These are phyloP conservation scores for Rosa rugosa DNA, from an alignment of 306 rosid genomes.

Conservation along the genomic window DNA sequence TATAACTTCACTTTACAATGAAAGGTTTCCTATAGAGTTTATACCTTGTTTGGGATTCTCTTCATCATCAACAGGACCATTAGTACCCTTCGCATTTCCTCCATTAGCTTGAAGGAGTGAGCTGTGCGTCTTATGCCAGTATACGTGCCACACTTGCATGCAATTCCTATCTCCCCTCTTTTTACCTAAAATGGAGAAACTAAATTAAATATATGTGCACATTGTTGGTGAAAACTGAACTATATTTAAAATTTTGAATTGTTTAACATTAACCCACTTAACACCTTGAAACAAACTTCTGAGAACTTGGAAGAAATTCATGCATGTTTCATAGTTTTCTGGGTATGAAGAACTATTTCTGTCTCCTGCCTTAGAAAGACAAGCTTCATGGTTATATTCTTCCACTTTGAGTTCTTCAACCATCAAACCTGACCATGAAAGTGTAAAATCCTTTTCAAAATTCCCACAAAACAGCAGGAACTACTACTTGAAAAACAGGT, in stretches of 20 bases:
- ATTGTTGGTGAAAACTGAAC: neutral
- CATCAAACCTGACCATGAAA: conserved; percentile 17
- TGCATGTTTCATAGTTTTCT: conserved; percentile 26
- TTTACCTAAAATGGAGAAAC: neutral
- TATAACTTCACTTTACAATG: neutral
- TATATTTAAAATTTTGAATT: neutral
- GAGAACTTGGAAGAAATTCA: conserved; percentile 8
- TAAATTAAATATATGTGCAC: neutral
- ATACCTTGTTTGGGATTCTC: conserved; percentile 26
- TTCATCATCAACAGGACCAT: conserved; percentile 4
- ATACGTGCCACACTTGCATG: neutral
- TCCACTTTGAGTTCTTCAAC: conserved; percentile 17
- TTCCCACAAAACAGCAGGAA: neutral
- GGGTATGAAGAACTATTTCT: neutral
- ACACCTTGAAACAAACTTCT: conserved; percentile 3
- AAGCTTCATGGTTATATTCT: neutral
- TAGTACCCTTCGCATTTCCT: neutral
- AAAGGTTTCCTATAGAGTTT: neutral
- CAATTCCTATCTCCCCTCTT: neutral
- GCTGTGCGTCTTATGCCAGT: neutral
- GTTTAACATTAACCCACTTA: neutral
- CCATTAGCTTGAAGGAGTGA: conserved; percentile 10
- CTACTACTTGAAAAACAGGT: neutral
- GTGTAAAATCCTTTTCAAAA: neutral
- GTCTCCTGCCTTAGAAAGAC: neutral